Evolutionary conservation across 1,284 basidiomycete species (phyloP).

Genomic region (Malassezia sympodialis): DNA sequence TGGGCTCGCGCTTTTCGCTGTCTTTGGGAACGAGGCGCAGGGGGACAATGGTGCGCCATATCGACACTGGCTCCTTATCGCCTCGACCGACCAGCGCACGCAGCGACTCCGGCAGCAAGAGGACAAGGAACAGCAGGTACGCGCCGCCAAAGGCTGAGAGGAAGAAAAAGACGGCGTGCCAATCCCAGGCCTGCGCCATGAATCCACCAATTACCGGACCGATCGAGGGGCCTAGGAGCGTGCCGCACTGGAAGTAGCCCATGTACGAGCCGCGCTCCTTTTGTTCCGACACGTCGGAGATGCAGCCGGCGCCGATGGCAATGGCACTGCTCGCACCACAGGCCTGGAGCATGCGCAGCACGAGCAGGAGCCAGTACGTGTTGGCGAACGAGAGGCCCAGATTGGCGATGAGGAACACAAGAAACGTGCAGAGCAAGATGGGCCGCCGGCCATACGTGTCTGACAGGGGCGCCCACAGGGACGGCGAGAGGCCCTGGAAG

Average conservation of each 20-base stretch:
- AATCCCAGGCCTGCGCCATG: slow-evolving; percentile 19
- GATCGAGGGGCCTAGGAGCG: slow-evolving; percentile 15
- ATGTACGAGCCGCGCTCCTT: slow-evolving; percentile 23
- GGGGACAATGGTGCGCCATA: slow-evolving; percentile 17
- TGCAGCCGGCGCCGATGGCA: slow-evolving; percentile 22
- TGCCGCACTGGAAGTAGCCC: slow-evolving; percentile 20
- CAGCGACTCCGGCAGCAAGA: slow-evolving; percentile 60
- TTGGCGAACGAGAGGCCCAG: slow-evolving; percentile 57
- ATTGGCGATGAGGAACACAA: slow-evolving; percentile 51
- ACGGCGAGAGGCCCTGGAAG: slow-evolving; percentile 54
- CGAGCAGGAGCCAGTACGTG: slow-evolving; percentile 57
- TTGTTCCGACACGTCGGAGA: slow-evolving; percentile 20
- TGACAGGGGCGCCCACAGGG: slow-evolving; percentile 57
- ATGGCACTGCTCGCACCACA: slow-evolving; percentile 21
- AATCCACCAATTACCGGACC: slow-evolving; percentile 21
- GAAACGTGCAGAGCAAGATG: slow-evolving; percentile 54
- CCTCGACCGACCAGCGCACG: slow-evolving; percentile 50
- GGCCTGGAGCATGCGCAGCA: slow-evolving; percentile 51
- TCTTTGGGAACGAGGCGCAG: neutral
- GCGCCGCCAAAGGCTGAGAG: slow-evolving; percentile 57
- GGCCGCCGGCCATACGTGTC: slow-evolving; percentile 56
- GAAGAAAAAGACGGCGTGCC: slow-evolving; percentile 63
- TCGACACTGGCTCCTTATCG: slow-evolving; percentile 15
- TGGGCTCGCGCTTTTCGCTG: neutral
- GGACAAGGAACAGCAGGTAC: slow-evolving; percentile 54